These are phyloP conservation scores for Raphanus hybrid DNA, from an alignment of 441 rosid species.

Conservation along the genomic window DNA sequence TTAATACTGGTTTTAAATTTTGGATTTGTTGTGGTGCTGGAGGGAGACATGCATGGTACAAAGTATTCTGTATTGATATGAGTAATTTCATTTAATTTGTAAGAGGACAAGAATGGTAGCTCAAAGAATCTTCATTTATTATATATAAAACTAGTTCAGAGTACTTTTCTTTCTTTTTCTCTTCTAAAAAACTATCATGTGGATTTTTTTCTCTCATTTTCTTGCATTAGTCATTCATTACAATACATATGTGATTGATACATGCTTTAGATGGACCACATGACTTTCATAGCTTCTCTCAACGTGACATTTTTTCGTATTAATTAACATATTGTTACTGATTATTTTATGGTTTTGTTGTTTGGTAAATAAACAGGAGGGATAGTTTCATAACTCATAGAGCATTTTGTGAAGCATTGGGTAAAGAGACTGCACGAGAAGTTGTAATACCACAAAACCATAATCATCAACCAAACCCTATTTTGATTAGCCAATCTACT, in stretches of 20 bases:
- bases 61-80: slow-evolving; percentile 36
- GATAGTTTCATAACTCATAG: slow-evolving; percentile 51
- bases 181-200: not conserved
- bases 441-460: slow-evolving; percentile 41
- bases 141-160: slow-evolving; percentile 40
- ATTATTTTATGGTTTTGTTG: too few relatives aligned
- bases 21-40: slow-evolving; percentile 16
- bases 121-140: slow-evolving; percentile 46
- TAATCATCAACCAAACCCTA: slow-evolving; percentile 28
- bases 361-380: slow-evolving; percentile 33
- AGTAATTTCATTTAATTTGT: slow-evolving; percentile 41
- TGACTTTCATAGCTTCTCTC: slow-evolving; percentile 27
- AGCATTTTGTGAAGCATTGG: slow-evolving; percentile 43
- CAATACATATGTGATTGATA: slow-evolving; percentile 31
- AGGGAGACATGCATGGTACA: slow-evolving; percentile 44
- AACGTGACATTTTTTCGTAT: not conserved
- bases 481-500: slow-evolving; percentile 33
- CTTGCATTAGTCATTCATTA: slow-evolving; percentile 33
- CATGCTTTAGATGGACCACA: slow-evolving; percentile 41
- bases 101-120: slow-evolving; percentile 40
- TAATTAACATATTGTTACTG: slow-evolving; percentile 2
- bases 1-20: slow-evolving; percentile 12
- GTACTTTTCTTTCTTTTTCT: slow-evolving; percentile 32
- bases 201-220: not conserved
- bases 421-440: too few relatives aligned